Evolutionary conservation across 495 filamentous ascomycete genomes (phyloP).

Genomic region (Friedmanniomyces endolithicus): DNA sequence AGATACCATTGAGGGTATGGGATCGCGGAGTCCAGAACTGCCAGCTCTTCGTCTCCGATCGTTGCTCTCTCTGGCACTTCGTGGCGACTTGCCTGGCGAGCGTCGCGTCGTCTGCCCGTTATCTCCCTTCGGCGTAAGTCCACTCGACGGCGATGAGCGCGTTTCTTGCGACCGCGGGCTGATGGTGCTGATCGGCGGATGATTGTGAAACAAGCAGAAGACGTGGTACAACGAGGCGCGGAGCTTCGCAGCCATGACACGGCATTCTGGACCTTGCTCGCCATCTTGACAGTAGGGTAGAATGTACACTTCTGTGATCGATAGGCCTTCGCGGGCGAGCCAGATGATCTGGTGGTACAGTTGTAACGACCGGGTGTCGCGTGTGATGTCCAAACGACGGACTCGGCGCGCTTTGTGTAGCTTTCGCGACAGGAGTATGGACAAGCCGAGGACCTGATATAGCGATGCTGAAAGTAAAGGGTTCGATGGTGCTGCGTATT

Average conservation of each 20-base stretch:
- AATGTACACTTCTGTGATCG: slow-evolving; percentile 75
- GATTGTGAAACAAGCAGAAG: slow-evolving; percentile 90
- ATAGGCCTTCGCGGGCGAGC: slow-evolving; percentile 82
- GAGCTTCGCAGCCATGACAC: slow-evolving; percentile 81
- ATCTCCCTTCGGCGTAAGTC: slow-evolving; percentile 1
- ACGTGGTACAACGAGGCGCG: slow-evolving; percentile 92
- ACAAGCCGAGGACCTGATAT: slow-evolving; percentile 82
- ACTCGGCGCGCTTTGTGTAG: slow-evolving; percentile 71
- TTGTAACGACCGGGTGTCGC: slow-evolving; percentile 68
- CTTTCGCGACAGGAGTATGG: slow-evolving; percentile 74
- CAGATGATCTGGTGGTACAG: slow-evolving; percentile 89
- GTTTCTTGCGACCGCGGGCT: slow-evolving; percentile 26
- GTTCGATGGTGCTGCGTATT: slow-evolving; percentile 55
- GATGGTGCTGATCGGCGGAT: slow-evolving; percentile 42
- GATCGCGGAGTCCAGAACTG: slow-evolving; percentile 29
- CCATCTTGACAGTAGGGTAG: slow-evolving; percentile 57
- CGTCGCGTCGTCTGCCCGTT: slow-evolving; percentile 7
- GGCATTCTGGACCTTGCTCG: slow-evolving; percentile 34
- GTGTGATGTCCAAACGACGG: slow-evolving; percentile 67
- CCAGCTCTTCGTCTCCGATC: slow-evolving; percentile 17
- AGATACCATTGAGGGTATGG: slow-evolving; percentile 31
- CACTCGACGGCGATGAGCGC: slow-evolving; percentile 8
- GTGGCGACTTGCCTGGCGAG: slow-evolving; percentile 8
- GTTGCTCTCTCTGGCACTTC: slow-evolving; percentile 8
- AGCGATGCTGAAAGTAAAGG: slow-evolving; percentile 66